Evolutionary conservation across 2,329 filamentous ascomycete genomes (phyloP), one percentile per base, ranked within the genome.

Genomic region (Claviceps arundinis): DNA sequence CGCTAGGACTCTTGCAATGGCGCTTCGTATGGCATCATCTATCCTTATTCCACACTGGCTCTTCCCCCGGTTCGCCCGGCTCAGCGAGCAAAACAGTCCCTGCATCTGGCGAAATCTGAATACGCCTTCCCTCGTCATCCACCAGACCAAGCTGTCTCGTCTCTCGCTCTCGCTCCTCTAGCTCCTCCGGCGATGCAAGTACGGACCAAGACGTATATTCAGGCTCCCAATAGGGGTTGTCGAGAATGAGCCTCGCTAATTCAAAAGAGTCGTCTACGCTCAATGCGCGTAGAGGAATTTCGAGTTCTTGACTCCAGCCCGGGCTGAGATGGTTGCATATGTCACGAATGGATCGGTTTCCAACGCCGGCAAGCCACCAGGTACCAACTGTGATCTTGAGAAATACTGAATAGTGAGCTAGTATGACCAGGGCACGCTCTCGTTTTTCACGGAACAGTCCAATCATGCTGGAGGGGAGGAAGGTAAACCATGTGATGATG

Each of bases 401-500:
- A 51, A 80, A 80, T 46, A 68, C 67, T 5, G 76, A 65, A 54
- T 77, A 78, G 56, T 80, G 67, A 1, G 74, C 75, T 11, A 81
- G 50, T 40, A 80, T 75, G 49, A 80, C 55, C 0, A 80, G 64
- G 2, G 75, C 70, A 30, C 73, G 70, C 0, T 73, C 73, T 1
- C 69, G 66, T 47, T 61, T 64, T 24, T 68, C 56, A 14, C 68
- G 66, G 1, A 69, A 69, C 6, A 77, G 62, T 2, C 71, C 64
- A 51, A 77, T 60, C 51, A 79, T 75, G 5, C 56, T 55, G 0
- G 60, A 59, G 5, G 74, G 72, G 19, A 77, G 55, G 50, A 74
- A 79, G 2, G 74, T 80, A 52, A 76, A 71, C 65, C 73, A 77
- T 9, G 74, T 77, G 54, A 76, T 70, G 59, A 76, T 68, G 50